These are phyloP conservation scores for Didymella pinodella DNA, from an alignment of 2,329 filamentous ascomycete species.

Conservation along the genomic window DNA sequence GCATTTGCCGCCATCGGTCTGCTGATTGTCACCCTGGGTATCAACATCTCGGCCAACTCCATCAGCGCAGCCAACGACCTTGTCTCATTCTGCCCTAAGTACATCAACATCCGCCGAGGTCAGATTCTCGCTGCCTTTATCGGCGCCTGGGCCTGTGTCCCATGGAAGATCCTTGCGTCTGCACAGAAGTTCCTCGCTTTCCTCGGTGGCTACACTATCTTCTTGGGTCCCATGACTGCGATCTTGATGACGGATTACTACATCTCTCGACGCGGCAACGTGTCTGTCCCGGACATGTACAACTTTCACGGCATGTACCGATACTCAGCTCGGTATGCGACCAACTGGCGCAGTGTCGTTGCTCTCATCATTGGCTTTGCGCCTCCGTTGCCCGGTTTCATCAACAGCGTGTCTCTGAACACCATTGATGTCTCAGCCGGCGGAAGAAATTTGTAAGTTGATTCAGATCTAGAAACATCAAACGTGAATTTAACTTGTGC, in stretches of 20 bases:
- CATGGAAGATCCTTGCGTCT: conserved; percentile 50
- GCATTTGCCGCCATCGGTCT: conserved; percentile 39
- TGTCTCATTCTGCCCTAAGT: conserved; percentile 31
- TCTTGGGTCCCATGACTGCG: conserved; percentile 37
- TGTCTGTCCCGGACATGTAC: conserved; percentile 38
- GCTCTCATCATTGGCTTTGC: conserved; percentile 36
- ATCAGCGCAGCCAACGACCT: conserved; percentile 39
- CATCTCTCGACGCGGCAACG: conserved; percentile 32
- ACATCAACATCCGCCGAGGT: conserved; percentile 40
- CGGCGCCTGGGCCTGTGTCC: conserved; percentile 50
- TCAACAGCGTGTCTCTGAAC: conserved; percentile 30
- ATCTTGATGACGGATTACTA: conserved; percentile 39
- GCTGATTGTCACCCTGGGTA: conserved; percentile 43
- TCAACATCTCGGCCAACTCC: conserved; percentile 44
- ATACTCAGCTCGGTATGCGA: conserved; percentile 32
- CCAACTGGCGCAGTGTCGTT: conserved; percentile 36
- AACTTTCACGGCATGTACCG: conserved; percentile 39
- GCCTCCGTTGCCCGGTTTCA: conserved; percentile 36
- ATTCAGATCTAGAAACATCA: background rate
- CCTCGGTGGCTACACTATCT: conserved; percentile 39
- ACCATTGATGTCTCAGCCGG: conserved; percentile 30
- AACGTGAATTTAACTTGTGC: background rate
- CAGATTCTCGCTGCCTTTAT: conserved; percentile 49
- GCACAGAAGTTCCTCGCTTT: conserved; percentile 50
- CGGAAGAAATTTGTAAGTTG: conserved; percentile 36